phyloP scores from a whole-genome alignment of 805 yeast species.

The Kluyveromyces nonfermentans region DNA sequence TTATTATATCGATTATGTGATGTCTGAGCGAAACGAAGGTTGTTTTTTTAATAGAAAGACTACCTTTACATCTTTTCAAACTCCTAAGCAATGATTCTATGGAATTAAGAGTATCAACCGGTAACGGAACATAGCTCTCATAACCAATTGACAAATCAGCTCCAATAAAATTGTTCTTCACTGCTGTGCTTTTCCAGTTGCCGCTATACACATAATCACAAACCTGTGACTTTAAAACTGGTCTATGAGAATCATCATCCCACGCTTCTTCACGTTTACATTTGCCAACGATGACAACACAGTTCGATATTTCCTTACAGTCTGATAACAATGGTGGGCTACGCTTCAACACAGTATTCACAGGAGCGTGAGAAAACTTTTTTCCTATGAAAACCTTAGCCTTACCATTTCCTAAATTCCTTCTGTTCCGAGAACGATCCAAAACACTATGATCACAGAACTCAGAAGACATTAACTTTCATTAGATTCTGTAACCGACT shows the following conservation, averaged over 20 bases:
- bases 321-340: conserved; percentile 11
- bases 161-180: conserved; percentile 15
- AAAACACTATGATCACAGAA: neutral
- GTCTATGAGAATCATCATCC: conserved; percentile 4
- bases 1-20: conserved; percentile 20
- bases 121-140: conserved; percentile 16
- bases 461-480: neutral
- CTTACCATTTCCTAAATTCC: neutral
- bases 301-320: conserved; percentile 14
- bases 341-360: conserved; percentile 5
- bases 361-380: conserved; percentile 6
- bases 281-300: conserved; percentile 6
- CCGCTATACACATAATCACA: conserved; percentile 3
- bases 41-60: conserved; percentile 5
- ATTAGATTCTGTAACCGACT: neutral
- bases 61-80: conserved; percentile 5
- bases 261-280: neutral
- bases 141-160: conserved; percentile 16
- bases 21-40: conserved; percentile 25
- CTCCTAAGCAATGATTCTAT: neutral
- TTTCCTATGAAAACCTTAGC: neutral
- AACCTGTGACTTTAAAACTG: conserved; percentile 10
- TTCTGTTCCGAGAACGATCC: neutral
- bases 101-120: conserved; percentile 13
- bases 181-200: neutral